These are phyloP conservation scores for Candida labiduridarum DNA, from an alignment of 1,139 yeast genomes.

Conservation along the genomic window DNA sequence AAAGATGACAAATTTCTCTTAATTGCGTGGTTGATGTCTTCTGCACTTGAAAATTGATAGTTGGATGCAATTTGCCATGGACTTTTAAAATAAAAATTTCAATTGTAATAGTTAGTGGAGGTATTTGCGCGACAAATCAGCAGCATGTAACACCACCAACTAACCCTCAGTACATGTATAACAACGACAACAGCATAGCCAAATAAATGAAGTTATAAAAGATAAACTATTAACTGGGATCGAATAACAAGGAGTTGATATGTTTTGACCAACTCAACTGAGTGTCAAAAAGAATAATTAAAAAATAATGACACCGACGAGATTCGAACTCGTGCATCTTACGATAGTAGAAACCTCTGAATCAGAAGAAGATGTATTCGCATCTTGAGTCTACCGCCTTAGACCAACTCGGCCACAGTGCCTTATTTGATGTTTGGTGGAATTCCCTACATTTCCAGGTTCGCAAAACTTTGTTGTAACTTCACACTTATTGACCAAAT, in stretches of 20 bases:
- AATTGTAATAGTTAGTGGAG: too few species aligned
- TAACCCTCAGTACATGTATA: background rate
- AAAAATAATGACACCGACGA: slow-evolving; percentile 5
- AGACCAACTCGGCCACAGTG: slow-evolving; percentile 7
- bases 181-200: too few species aligned
- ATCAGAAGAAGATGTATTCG: background rate
- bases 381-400: slow-evolving; percentile 6
- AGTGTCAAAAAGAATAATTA: background rate
- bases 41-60: too few species aligned
- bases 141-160: background rate
- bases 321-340: slow-evolving; percentile 6
- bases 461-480: background rate
- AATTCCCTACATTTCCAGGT: background rate
- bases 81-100: too few species aligned
- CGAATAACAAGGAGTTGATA: too few species aligned
- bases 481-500: too few species aligned
- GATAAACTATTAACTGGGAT: too few species aligned
- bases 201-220: too few species aligned
- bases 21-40: too few species aligned
- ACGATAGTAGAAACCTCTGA: slow-evolving; percentile 6
- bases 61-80: too few species aligned
- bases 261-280: too few species aligned
- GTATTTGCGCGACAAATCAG: too few species aligned
- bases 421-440: background rate
- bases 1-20: background rate